Percentiles rank a stretch among this genome's conserved stretches.
phyloP scores from a whole-genome alignment of 441 rosid genomes.

The Adansonia gregorii region DNA sequence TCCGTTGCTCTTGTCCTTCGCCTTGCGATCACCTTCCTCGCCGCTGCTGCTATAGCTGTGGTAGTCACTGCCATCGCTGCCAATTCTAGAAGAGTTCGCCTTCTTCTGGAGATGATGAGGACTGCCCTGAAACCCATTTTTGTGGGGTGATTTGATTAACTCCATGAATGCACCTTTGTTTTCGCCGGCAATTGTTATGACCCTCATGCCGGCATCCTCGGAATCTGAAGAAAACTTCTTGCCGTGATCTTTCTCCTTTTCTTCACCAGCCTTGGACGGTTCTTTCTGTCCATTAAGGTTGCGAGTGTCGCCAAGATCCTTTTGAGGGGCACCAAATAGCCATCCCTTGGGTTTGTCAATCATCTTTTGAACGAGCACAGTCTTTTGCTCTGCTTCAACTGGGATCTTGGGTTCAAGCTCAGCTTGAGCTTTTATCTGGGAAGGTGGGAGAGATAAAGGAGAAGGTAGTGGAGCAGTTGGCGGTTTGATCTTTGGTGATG shows the following conservation, averaged over 20 bases:
- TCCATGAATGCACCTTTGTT: slow-evolving; percentile 91
- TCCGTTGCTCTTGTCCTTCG: slow-evolving; percentile 36
- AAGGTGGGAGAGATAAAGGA: slow-evolving; percentile 68
- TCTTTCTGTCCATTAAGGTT: slow-evolving; percentile 27
- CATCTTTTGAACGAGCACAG: slow-evolving; percentile 62
- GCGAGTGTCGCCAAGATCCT: slow-evolving; percentile 23
- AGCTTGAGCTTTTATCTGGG: slow-evolving; percentile 48
- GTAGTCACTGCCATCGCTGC: slow-evolving; percentile 37
- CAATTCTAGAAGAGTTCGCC: slow-evolving; percentile 29
- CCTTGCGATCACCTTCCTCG: slow-evolving; percentile 43
- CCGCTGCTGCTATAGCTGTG: slow-evolving; percentile 49
- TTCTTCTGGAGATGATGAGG: slow-evolving; percentile 34
- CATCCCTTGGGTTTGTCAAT: slow-evolving; percentile 34
- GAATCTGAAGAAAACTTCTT: slow-evolving; percentile 48
- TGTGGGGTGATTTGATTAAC: slow-evolving; percentile 49
- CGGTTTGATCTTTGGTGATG: slow-evolving; percentile 44
- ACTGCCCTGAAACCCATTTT: slow-evolving; percentile 34
- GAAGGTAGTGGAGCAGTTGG: slow-evolving; percentile 63
- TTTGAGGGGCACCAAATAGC: slow-evolving; percentile 11
- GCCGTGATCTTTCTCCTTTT: slow-evolving; percentile 29
- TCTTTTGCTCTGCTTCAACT: slow-evolving; percentile 59
- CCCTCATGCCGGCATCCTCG: slow-evolving; percentile 45
- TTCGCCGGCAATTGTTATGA: slow-evolving; percentile 77
- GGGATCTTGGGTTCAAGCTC: slow-evolving; percentile 52
- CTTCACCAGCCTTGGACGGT: slow-evolving; percentile 22